These are phyloP conservation scores for Phyllosticta citribraziliensis DNA, from an alignment of 2,329 filamentous ascomycete genomes.

Conservation along the genomic window DNA sequence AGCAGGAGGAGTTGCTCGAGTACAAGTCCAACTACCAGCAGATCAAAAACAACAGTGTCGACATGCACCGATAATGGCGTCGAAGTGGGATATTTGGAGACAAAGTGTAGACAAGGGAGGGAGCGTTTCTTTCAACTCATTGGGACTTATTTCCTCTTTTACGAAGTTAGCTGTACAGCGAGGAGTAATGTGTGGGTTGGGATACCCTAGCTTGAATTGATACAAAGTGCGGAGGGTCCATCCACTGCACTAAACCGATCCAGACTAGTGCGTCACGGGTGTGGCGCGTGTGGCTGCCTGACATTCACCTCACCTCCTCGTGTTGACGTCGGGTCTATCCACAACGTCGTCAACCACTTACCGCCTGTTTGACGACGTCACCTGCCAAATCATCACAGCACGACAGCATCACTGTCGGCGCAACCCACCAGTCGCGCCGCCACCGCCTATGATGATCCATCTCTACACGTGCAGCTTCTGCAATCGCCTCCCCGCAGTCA, in stretches of 20 bases:
- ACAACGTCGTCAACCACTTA: background rate
- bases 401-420: background rate
- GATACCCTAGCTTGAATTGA: constrained; percentile 3
- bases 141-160: background rate
- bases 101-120: background rate
- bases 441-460: background rate
- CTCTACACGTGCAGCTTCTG: constrained; percentile 1
- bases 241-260: background rate
- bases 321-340: background rate
- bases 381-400: background rate
- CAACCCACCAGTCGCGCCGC: background rate
- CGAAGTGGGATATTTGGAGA: background rate
- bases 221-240: background rate
- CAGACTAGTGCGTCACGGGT: background rate
- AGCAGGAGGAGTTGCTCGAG: constrained; percentile 14
- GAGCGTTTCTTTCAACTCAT: background rate
- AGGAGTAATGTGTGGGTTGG: constrained; percentile 8
- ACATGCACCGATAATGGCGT: constrained; percentile 1
- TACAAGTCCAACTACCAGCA: constrained; percentile 10
- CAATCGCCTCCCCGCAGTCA: background rate
- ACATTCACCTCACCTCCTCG: background rate
- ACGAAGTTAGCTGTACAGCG: constrained; percentile 1
- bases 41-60: constrained; percentile 3
- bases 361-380: background rate
- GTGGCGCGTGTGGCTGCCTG: background rate